phyloP scores from a whole-genome alignment of 2,329 filamentous ascomycete genomes.

The Colletotrichum magnum region DNA sequence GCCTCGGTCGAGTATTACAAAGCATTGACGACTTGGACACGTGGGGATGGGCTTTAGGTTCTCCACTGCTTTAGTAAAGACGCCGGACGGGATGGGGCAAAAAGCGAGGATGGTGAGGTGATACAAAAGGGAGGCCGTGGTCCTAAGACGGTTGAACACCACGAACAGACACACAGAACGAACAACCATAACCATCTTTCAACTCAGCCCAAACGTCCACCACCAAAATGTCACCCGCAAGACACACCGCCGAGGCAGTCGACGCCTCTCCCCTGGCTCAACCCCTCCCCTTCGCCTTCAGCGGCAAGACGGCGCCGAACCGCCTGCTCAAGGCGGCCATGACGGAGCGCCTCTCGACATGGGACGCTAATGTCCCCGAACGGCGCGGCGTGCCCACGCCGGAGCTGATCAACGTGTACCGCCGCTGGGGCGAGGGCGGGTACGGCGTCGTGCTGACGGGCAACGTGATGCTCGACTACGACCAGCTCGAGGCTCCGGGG shows the following conservation, averaged over 20 bases:
- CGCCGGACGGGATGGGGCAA: too few species aligned
- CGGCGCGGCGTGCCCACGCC: constrained; percentile 61
- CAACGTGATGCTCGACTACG: constrained; percentile 73
- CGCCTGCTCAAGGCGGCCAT: constrained; percentile 77
- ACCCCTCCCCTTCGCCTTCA: constrained; percentile 65
- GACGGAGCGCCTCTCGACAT: constrained; percentile 75
- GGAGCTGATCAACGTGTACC: constrained; percentile 66
- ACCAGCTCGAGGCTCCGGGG: constrained; percentile 67
- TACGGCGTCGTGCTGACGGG: constrained; percentile 70
- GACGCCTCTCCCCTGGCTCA: constrained; percentile 51
- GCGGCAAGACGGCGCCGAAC: constrained; percentile 70
- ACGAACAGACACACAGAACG: not conserved
- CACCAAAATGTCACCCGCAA: constrained; percentile 19
- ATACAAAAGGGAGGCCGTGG: too few species aligned
- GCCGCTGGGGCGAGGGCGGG: constrained; percentile 69
- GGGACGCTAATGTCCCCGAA: constrained; percentile 66
- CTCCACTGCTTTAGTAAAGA: too few species aligned
- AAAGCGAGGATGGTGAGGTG: too few species aligned
- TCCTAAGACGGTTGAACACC: too few species aligned
- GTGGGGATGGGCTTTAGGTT: too few species aligned
- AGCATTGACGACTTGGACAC: too few species aligned
- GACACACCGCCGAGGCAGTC: constrained; percentile 22
- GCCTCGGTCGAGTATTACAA: too few species aligned
- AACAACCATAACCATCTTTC: not conserved
- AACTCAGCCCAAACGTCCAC: not conserved